Percentiles rank a stretch among this genome's conserved stretches.
These are phyloP conservation scores for Erysimum cheiranthoides DNA, from an alignment of 345 rosid species.

Conservation along the genomic window DNA sequence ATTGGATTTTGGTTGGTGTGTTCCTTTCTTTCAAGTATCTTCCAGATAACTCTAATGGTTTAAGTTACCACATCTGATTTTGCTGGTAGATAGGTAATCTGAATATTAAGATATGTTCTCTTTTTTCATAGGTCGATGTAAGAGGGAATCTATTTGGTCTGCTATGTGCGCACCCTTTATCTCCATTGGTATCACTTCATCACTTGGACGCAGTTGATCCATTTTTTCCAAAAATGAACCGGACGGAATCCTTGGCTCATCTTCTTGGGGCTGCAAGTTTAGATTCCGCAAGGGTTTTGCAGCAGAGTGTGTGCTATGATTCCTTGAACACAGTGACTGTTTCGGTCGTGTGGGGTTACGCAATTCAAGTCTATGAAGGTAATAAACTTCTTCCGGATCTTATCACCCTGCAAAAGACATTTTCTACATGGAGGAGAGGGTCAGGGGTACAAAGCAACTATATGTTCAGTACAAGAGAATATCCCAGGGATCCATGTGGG, in stretches of 20 bases:
- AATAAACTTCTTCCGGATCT: constrained; percentile 78
- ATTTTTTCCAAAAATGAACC: constrained; percentile 69
- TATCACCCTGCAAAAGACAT: constrained; percentile 67
- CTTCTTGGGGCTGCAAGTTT: constrained; percentile 65
- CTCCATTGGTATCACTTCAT: constrained; percentile 85
- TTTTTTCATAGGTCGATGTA: constrained; percentile 66
- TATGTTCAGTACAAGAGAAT: constrained; percentile 79
- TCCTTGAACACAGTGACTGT: constrained; percentile 56
- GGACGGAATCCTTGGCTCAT: constrained; percentile 57
- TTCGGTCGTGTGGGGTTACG: constrained; percentile 92
- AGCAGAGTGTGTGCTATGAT: constrained; percentile 87
- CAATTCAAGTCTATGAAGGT: constrained; percentile 77
- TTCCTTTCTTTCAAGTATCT: neutral
- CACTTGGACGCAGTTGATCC: constrained; percentile 87
- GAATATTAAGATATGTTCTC: neutral
- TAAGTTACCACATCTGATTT: neutral
- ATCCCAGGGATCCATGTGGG: constrained; percentile 69
- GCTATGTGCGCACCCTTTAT: constrained; percentile 81
- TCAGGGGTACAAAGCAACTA: constrained; percentile 49
- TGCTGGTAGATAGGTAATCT: neutral
- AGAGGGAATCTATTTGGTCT: constrained; percentile 82
- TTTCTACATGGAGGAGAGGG: constrained; percentile 79
- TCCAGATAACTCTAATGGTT: neutral
- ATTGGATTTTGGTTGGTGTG: constrained; percentile 2
- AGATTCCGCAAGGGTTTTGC: constrained; percentile 80